A percentile compares a stretch with the other conserved stretches of the same genome.
phyloP scores from a whole-genome alignment of 768 basidiomycete genomes.

The Lenzites betulinus region DNA sequence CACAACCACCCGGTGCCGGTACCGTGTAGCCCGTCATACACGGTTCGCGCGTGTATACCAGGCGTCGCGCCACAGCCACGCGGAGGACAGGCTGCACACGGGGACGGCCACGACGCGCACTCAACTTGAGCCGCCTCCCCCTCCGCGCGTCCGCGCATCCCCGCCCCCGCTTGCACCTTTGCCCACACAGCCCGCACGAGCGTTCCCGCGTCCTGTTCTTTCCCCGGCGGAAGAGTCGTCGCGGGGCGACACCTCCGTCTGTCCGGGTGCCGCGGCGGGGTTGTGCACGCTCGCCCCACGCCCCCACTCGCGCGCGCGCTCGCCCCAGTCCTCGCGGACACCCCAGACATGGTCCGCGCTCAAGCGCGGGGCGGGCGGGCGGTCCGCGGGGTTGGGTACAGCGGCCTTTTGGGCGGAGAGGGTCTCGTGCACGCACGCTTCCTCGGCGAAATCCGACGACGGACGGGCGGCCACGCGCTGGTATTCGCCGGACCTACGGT shows the following conservation, averaged over 20 bases:
- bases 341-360: slow-evolving; percentile 42
- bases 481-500: neutral
- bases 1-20: too few relatives aligned
- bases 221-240: neutral
- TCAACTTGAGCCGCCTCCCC: slow-evolving; percentile 12
- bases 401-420: too few relatives aligned
- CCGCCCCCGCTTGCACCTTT: neutral
- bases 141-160: neutral
- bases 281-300: slow-evolving; percentile 18
- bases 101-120: neutral
- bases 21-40: too few relatives aligned
- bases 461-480: neutral
- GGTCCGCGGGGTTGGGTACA: slow-evolving; percentile 3
- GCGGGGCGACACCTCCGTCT: neutral
- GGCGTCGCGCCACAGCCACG: neutral
- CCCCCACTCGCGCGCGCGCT: slow-evolving; percentile 20
- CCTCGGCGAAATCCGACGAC: slow-evolving; percentile 27
- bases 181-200: too few relatives aligned
- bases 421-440: slow-evolving; percentile 18
- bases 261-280: neutral
- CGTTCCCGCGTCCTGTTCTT: too few relatives aligned
- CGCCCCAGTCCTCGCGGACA: slow-evolving; percentile 42
- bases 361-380: slow-evolving; percentile 38
- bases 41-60: too few relatives aligned
- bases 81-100: neutral